Evolutionary conservation across 306 rosid species (phyloP), one percentile per base, ranked within the genome.

Genomic region (Gynostemma pentaphyllum): DNA sequence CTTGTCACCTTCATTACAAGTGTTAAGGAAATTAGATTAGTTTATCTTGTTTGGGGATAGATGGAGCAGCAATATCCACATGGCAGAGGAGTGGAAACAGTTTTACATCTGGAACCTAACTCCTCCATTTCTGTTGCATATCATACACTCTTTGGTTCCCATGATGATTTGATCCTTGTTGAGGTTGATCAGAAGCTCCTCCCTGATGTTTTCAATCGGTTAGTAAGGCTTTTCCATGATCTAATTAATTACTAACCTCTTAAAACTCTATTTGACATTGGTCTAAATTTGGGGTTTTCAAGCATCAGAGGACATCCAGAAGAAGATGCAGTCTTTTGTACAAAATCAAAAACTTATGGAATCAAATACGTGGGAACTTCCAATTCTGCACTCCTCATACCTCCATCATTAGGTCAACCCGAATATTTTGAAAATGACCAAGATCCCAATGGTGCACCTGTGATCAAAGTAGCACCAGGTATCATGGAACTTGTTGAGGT

Each of bases 261-360:
- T 28, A 56, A 40, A 55, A 13, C 24, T 54, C 7, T n/a, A n/a
- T 30, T 36, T 16, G 51, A 53, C n/a, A 18, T 14, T 45, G 32
- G 24, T 5, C 36, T 60, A 41, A 21, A 18, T n/a, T 71, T 67
- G 9, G 11, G 22, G 56, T 27, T 59, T 26, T 30, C 21, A 69
- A 80, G 82, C 57, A 54, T 87, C 70, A 83, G 95, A 80, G 98
- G 98, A 67, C 92, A 87, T 65, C 82, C 89, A 3, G 95, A 91
- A 10, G 92, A 91, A 74, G 98, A 88, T 76, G 95, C 92, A 7
- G 92, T 88, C 44, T 79, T 88, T 44, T 91, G 96, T 78, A 91
- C 89, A 32, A 76, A 64, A 66, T 83, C 89, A 57, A 88, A 79
- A 82, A 91, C 96, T 46, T 91, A 80, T 44, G 86, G 85, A 6